Base-by-base conservation (phyloP, 116 monocot genomes). In the Posidonia oceanica region DNA sequence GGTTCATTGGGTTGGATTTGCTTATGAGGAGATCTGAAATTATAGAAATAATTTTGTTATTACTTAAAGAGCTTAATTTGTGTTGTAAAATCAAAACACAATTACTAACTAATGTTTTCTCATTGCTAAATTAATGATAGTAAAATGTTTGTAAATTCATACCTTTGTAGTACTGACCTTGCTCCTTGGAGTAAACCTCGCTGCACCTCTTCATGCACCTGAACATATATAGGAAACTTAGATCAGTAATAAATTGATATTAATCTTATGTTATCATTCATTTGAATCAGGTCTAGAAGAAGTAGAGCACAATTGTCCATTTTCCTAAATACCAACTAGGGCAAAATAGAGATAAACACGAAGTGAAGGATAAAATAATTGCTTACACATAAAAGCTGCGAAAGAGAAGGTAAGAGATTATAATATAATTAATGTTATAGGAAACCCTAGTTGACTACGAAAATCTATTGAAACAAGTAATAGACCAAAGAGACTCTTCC, bases 131-230 rank as follows among this genome's bases (percentile, higher is more conserved):
- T 22, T 36, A 38, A 70, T 54, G 56, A 16, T 8, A 23, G 52
- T 14, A 7, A 23, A 55, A 7, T 58, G 12, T 58, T 58, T 54
- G 8, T 66, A 72, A 11, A 37, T 23, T 67, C 44, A 3, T 14
- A 80, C 86, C 78, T 72, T 42, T 72, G 77, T 54, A 74, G 59
- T 0, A 29, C 29, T 20, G 64, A 68, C 3, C 52, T 41, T 7
- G 75, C 39, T 6, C 66, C 58, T 29, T 76, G 72, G 18, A 66
- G 15, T 14, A 83, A 55, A 44, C 64, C 72, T 54, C 63, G 70
- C 36, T 86, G 70, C 44, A 86, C 78, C 67, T 83, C 86, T 67
- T 86, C 86, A 42, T 80, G 68, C 63, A 86, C 83, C 86, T 86
- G 37, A 5, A 65, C 48, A 29, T 29, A 16, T 21, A 15, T 59